A percentile compares a stretch with the other conserved stretches of the same genome.
Evolutionary conservation across 2,329 filamentous ascomycete species (phyloP).

Genomic region (Venturia aucupariae): DNA sequence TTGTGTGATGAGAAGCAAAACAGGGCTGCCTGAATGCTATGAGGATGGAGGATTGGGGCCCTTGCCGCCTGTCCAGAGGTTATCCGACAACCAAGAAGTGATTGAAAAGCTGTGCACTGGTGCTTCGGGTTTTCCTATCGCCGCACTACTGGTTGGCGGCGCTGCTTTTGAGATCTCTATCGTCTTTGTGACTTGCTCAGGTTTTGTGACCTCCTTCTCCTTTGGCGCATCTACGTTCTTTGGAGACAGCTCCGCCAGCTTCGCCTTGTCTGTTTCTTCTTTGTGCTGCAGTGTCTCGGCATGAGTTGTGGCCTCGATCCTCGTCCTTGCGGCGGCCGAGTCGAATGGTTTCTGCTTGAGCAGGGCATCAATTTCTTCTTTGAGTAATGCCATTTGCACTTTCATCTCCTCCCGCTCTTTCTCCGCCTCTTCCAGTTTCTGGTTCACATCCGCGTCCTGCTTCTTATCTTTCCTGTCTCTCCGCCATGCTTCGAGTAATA

Average conservation of each 20-base stretch:
- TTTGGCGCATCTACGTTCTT: background rate
- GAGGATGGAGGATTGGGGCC: background rate
- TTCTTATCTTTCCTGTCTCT: slow-evolving; percentile 52
- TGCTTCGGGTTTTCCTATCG: background rate
- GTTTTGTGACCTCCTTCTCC: background rate
- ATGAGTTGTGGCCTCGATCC: background rate
- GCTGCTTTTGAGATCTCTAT: background rate
- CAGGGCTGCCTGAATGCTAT: background rate
- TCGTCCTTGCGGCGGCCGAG: background rate
- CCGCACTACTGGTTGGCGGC: background rate
- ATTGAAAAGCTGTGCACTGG: background rate
- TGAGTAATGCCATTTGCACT: slow-evolving; percentile 32
- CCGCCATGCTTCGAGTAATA: slow-evolving; percentile 54
- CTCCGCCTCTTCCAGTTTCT: slow-evolving; percentile 50
- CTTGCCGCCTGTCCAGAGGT: background rate
- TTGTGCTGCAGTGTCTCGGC: background rate
- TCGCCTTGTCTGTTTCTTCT: background rate
- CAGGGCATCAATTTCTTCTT: slow-evolving; percentile 21
- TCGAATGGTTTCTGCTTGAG: slow-evolving; percentile 12
- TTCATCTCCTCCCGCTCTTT: slow-evolving; percentile 31
- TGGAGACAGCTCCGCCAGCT: background rate
- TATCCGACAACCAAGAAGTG: background rate
- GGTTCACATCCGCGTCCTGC: slow-evolving; percentile 50
- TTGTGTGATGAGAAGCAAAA: background rate
- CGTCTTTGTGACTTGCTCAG: background rate